Conservation (phyloP, 495 filamentous ascomycete genomes). For the Penicillium nucicola region DNA sequence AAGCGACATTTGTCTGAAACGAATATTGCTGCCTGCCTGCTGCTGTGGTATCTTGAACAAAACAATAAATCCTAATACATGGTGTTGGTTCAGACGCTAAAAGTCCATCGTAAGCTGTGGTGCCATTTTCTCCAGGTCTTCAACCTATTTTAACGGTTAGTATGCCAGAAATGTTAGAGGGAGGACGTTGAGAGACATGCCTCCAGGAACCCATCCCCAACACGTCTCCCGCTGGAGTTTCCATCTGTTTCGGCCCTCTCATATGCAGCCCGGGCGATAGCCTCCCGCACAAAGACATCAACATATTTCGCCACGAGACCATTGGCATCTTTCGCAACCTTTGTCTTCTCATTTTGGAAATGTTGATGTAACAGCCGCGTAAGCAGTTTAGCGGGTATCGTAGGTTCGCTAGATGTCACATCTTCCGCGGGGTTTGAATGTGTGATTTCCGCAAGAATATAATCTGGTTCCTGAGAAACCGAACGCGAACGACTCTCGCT, state of each 20-base stretch:
- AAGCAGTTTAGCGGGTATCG: conserved; percentile 72
- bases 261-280: conserved; percentile 74
- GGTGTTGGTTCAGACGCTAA: conserved; percentile 24
- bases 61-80: conserved; percentile 6
- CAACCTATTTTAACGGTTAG: conserved; percentile 35
- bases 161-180: neutral
- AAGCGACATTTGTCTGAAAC: conserved; percentile 11
- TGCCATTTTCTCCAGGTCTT: conserved; percentile 83
- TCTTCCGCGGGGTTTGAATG: conserved; percentile 25
- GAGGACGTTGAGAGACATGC: conserved; percentile 41
- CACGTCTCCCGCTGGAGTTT: conserved; percentile 21
- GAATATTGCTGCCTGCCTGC: neutral
- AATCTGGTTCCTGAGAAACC: conserved; percentile 35
- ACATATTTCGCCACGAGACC: conserved; percentile 78
- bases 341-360: conserved; percentile 66
- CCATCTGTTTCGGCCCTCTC: conserved; percentile 54
- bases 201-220: conserved; percentile 67
- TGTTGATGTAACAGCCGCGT: conserved; percentile 72
- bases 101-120: conserved; percentile 92
- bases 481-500: conserved; percentile 18
- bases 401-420: conserved; percentile 39
- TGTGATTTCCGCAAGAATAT: conserved; percentile 47
- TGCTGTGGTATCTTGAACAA: conserved; percentile 8
- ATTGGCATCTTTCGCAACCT: conserved; percentile 78
- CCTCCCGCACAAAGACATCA: conserved; percentile 89